Evolutionary conservation across 192 early-diverging fungal species (phyloP).

Genomic region (Podila clonocystis): DNA sequence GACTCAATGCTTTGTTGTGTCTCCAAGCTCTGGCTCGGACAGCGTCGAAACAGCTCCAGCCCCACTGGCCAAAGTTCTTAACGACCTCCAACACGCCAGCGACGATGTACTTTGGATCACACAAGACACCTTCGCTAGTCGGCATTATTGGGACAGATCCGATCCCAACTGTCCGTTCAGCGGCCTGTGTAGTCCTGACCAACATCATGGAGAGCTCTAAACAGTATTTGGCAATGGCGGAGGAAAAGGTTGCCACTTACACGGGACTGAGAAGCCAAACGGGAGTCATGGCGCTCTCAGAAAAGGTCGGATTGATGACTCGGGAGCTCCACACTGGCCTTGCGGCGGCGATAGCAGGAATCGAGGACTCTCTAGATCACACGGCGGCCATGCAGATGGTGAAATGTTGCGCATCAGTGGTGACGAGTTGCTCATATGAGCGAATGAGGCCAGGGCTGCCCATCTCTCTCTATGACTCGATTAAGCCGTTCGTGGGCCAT

Average conservation of each 20-base stretch:
- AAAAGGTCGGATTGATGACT: constrained; percentile 31
- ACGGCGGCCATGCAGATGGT: constrained; percentile 19
- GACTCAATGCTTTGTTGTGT: constrained; percentile 63
- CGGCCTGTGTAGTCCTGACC: constrained; percentile 54
- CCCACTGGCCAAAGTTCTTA: constrained; percentile 64
- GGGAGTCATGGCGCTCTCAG: constrained; percentile 36
- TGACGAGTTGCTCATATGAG: constrained; percentile 33
- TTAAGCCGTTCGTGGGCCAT: constrained; percentile 17
- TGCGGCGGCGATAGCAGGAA: constrained; percentile 10
- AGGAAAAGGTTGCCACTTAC: constrained; percentile 48
- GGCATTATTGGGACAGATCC: constrained; percentile 60
- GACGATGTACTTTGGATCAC: constrained; percentile 3
- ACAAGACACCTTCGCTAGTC: constrained; percentile 55
- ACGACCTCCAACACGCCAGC: constrained; percentile 46
- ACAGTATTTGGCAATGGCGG: constrained; percentile 62
- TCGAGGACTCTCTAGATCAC: constrained; percentile 19
- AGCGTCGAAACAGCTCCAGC: constrained; percentile 58
- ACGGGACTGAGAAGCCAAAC: constrained; percentile 21
- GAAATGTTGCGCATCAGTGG: constrained; percentile 23
- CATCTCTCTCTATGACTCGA: constrained; percentile 9
- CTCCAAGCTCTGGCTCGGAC: constrained; percentile 57
- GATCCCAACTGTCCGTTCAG: constrained; percentile 51
- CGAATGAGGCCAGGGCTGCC: constrained; percentile 26
- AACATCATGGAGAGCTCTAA: constrained; percentile 62
- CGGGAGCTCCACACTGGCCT: constrained; percentile 31